These are phyloP conservation scores for Scedosporium minutisporum DNA, from an alignment of 2,329 filamentous ascomycete genomes.

Conservation along the genomic window DNA sequence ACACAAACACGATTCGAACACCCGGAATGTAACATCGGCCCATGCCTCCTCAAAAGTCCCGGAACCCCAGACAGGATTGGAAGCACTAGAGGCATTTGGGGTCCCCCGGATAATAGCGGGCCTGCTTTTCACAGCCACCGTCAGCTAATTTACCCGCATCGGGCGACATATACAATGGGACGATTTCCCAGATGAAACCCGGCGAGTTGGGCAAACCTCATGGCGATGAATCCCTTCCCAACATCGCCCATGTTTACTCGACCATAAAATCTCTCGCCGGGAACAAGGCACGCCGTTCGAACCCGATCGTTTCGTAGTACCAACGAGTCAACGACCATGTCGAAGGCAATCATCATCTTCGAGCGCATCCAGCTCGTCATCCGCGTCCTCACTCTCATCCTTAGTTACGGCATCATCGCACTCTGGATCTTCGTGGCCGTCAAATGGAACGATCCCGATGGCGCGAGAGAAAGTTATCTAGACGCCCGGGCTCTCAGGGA, in stretches of 20 bases:
- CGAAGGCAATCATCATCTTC: background rate
- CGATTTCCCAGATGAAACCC: background rate
- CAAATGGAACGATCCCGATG: background rate
- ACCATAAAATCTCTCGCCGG: background rate
- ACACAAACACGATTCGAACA: background rate
- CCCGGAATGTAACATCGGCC: conserved; percentile 1
- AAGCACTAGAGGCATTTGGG: background rate
- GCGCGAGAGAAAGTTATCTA: background rate
- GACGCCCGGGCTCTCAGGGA: background rate
- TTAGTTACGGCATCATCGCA: background rate
- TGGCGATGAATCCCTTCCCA: background rate
- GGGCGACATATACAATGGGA: background rate
- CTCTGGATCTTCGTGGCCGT: background rate
- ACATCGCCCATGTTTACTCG: background rate
- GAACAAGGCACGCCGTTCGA: background rate
- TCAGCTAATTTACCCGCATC: background rate
- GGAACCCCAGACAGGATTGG: background rate
- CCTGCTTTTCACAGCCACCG: background rate
- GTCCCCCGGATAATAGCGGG: background rate
- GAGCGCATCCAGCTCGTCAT: background rate
- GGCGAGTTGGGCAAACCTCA: background rate
- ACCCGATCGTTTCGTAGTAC: background rate
- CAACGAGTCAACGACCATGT: background rate
- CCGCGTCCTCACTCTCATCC: background rate
- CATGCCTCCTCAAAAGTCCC: background rate